Evolutionary conservation across 164 flowering plant species (phyloP), one percentile per base, ranked within the genome.

Genomic region (Aristolochia fimbriata): DNA sequence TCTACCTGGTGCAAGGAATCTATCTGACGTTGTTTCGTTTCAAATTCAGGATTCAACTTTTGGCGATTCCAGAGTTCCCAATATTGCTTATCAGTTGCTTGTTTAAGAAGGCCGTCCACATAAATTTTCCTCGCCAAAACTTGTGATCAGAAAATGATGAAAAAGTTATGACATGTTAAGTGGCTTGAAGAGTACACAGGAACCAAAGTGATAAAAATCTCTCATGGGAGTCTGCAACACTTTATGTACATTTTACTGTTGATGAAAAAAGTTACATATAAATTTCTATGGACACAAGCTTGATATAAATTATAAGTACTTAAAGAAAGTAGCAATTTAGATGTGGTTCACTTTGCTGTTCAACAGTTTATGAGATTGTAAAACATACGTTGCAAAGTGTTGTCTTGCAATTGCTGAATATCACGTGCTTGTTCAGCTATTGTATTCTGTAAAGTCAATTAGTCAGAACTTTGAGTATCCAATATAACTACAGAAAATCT

Each of bases 41-140:
- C 95, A 60, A 93, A 81, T 74, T 93, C 97, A 56, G 86, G 78
- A 72, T 78, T 82, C 80, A 93, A 74, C 71, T 80, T 88, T 70
- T 88, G 97, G 60, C 81, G 78, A 70, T 82, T 70, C 96, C 92
- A 90, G 7, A 86, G 76, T 51, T 85, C 86, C 95, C 88, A 80
- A 72, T 93, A 90, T 61, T 70, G 80, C 45, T 59, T 71, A 79
- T 93, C 88, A 58, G 80, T 75, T 57, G 91, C 81, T 74, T 90
- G 99, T 73, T 82, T 88, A 37, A 88, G 74, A 51, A 93, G 77
- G 61, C 89, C 85, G 70, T 90, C 89, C 67, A 85, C 67, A 65
- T 86, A 79, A 55, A 68, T 62, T 74, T 82, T 83, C 75, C 86
- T 84, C 33, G 87, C 85, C 73, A 83, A 65, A 74, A 88, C 97